phyloP scores from a whole-genome alignment of 2,329 filamentous ascomycete species.

The Diaporthe ampelina region DNA sequence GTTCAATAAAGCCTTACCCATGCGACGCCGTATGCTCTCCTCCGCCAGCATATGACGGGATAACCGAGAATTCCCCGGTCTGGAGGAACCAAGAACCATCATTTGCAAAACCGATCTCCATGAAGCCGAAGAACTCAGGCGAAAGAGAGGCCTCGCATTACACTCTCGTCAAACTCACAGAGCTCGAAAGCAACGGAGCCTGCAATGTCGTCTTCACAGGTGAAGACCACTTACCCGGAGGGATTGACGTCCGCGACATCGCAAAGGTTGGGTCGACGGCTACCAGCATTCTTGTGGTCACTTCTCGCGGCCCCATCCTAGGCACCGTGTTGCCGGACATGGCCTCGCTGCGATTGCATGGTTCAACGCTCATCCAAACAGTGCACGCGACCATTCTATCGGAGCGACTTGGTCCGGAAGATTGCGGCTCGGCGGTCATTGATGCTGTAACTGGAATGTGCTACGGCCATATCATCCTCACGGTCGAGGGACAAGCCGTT shows the following conservation, averaged over 20 bases:
- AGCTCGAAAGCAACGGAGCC: background rate
- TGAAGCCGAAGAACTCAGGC: background rate
- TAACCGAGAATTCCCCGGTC: fast-evolving
- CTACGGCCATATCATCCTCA: background rate
- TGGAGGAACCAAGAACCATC: background rate
- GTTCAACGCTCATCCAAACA: background rate
- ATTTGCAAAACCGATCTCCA: background rate
- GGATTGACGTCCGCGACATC: background rate
- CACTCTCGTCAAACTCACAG: background rate
- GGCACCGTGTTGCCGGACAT: background rate
- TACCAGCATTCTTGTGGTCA: background rate
- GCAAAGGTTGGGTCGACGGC: background rate
- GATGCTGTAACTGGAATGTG: background rate
- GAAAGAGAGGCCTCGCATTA: background rate
- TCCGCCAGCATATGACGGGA: background rate
- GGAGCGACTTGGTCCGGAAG: background rate
- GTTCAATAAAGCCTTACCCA: background rate
- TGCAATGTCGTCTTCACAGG: background rate
- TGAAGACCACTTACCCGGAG: background rate
- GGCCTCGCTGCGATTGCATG: background rate
- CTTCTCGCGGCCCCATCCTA: background rate
- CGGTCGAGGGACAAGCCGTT: background rate
- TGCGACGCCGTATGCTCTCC: background rate
- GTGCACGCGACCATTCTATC: background rate
- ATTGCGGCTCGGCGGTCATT: background rate